A percentile compares a stretch with the other conserved stretches of the same genome.
These are phyloP conservation scores for Rhododendron mucronatum DNA, from an alignment of 148 eudicot genomes.

Conservation along the genomic window DNA sequence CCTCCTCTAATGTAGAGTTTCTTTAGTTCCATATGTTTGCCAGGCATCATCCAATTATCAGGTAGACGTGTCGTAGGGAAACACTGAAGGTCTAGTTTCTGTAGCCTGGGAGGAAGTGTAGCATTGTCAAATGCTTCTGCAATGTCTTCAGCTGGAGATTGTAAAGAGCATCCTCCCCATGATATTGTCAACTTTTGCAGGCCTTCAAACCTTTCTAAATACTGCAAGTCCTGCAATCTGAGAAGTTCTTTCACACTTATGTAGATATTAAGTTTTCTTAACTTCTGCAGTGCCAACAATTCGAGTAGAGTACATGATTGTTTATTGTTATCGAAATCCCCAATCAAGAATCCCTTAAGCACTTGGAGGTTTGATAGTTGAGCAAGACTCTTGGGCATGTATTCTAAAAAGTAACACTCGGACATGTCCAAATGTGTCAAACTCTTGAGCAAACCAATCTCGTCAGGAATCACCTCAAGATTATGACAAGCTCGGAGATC, in stretches of 20 bases:
- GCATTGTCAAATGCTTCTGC: too few species aligned
- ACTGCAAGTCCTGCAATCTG: background rate
- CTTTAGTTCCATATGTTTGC: constrained; percentile 8
- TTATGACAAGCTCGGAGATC: constrained; percentile 30
- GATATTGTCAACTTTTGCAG: constrained; percentile 26
- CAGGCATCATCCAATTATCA: constrained; percentile 13
- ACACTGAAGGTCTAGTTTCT: constrained; percentile 18
- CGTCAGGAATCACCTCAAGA: too few species aligned
- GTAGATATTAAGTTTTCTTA: constrained; percentile 36
- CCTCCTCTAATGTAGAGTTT: constrained; percentile 51
- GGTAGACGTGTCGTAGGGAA: too few species aligned
- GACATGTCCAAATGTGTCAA: too few species aligned
- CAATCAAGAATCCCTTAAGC: constrained; percentile 42
- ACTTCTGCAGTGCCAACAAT: constrained; percentile 13
- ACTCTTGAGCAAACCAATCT: too few species aligned
- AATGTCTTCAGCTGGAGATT: too few species aligned
- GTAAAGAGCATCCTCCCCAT: constrained; percentile 19
- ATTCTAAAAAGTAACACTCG: too few species aligned
- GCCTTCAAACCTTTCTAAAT: background rate
- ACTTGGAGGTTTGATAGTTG: constrained; percentile 31
- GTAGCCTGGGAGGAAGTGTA: constrained; percentile 12
- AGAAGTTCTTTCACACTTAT: constrained; percentile 19
- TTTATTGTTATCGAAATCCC: background rate
- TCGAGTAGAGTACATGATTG: constrained; percentile 28
- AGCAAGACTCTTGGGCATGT: constrained; percentile 23